Evolutionary conservation across 305 asterid species (phyloP).

Genomic region (Solanum aculeatissimum): DNA sequence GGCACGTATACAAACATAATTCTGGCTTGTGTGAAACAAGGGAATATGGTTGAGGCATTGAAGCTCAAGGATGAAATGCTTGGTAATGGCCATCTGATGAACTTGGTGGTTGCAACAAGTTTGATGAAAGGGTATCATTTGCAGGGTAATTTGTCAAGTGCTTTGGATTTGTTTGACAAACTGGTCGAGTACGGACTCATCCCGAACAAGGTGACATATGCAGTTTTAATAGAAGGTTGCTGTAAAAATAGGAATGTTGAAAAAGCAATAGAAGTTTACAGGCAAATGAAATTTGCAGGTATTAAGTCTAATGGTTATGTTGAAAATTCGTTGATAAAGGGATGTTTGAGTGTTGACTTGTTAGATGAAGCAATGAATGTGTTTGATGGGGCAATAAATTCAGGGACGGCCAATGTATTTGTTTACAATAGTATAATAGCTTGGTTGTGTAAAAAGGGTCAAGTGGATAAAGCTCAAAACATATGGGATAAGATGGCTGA

Average conservation of each 20-base stretch:
- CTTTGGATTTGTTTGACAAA: constrained; percentile 49
- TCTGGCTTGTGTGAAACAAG: constrained; percentile 45
- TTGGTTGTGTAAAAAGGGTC: constrained; percentile 43
- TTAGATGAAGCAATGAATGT: constrained; percentile 36
- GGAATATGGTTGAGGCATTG: constrained; percentile 52
- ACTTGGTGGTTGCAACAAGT: constrained; percentile 61
- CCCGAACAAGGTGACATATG: constrained; percentile 69
- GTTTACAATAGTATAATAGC: constrained; percentile 46
- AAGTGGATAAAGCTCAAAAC: constrained; percentile 34
- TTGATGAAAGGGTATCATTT: constrained; percentile 76
- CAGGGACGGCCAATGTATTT: constrained; percentile 46
- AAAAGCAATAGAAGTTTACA: constrained; percentile 46
- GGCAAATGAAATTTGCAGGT: constrained; percentile 45
- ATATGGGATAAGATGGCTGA: constrained; percentile 55
- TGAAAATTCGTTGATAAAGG: constrained; percentile 54
- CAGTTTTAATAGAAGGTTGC: constrained; percentile 73
- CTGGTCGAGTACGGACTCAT: constrained; percentile 37
- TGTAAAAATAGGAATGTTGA: constrained; percentile 36
- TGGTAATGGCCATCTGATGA: constrained; percentile 37
- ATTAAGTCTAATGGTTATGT: constrained; percentile 36
- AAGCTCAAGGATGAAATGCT: constrained; percentile 71
- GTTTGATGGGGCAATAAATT: constrained; percentile 43
- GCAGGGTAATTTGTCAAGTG: constrained; percentile 39
- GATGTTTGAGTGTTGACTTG: constrained; percentile 30
- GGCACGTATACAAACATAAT: constrained; percentile 45